phyloP scores from a whole-genome alignment of 2,329 filamentous ascomycete species.

The Zymoseptoria crescenta region DNA sequence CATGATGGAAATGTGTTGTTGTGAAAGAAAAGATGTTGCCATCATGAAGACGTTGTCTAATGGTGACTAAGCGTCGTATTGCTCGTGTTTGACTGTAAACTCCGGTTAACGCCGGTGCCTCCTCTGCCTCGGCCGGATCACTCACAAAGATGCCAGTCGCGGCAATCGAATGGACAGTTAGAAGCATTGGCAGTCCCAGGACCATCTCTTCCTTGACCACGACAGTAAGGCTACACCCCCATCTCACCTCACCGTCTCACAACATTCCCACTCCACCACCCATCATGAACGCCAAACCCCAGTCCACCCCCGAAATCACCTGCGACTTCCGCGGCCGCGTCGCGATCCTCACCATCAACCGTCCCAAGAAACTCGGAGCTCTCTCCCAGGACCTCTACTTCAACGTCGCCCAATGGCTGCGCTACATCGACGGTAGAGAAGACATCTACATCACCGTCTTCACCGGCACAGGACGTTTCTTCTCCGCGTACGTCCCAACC shows the following conservation, averaged over 20 bases:
- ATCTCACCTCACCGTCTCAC: not conserved
- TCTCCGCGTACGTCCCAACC: constrained; percentile 66
- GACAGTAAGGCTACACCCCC: not conserved
- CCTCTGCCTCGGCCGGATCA: not conserved
- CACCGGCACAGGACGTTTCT: constrained; percentile 70
- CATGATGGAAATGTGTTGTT: constrained; percentile 12
- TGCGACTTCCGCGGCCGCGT: constrained; percentile 60
- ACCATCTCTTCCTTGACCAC: not conserved
- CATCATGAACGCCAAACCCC: constrained; percentile 15
- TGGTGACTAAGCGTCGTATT: not conserved
- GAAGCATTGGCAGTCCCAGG: not conserved
- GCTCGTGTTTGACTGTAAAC: not conserved
- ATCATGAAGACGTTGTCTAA: not conserved
- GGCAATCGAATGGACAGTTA: not conserved
- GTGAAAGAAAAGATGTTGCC: not conserved
- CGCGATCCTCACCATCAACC: constrained; percentile 80
- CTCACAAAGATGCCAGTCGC: not conserved
- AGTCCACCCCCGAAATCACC: constrained; percentile 11
- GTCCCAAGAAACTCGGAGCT: constrained; percentile 80
- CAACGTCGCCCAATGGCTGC: constrained; percentile 58
- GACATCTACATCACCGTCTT: constrained; percentile 80
- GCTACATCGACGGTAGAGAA: constrained; percentile 68
- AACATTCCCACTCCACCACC: not conserved
- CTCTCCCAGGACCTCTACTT: constrained; percentile 60
- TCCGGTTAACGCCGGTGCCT: not conserved